phyloP scores from a whole-genome alignment of 805 yeast genomes.

The Pichia exigua region DNA sequence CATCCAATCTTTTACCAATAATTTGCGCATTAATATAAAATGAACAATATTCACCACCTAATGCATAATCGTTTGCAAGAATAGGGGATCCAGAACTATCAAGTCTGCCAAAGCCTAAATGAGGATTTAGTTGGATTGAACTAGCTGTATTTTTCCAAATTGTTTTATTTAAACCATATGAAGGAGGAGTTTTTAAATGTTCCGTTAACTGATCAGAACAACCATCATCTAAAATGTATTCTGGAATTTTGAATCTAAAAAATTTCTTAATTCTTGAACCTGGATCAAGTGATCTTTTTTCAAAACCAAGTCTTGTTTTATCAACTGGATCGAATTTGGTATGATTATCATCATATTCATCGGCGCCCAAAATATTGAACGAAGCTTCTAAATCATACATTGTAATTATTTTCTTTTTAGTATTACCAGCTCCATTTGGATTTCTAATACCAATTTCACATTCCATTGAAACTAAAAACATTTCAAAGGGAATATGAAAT shows the following conservation, averaged over 20 bases:
- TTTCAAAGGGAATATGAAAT: slow-evolving; percentile 44
- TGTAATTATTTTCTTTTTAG: background rate
- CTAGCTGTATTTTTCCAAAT: slow-evolving; percentile 5
- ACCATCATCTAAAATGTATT: slow-evolving; percentile 29
- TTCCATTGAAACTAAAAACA: slow-evolving; percentile 51
- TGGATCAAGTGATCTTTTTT: slow-evolving; percentile 35
- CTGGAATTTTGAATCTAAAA: slow-evolving; percentile 49
- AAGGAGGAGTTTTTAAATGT: slow-evolving; percentile 33
- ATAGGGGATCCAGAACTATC: slow-evolving; percentile 43
- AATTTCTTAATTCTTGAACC: slow-evolving; percentile 42
- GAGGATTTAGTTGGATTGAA: slow-evolving; percentile 24
- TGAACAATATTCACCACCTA: slow-evolving; percentile 34
- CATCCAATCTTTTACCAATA: slow-evolving; percentile 35
- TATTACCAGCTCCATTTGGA: background rate
- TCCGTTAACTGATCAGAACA: slow-evolving; percentile 17
- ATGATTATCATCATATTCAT: background rate
- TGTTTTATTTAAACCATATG: slow-evolving; percentile 27
- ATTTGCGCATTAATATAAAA: slow-evolving; percentile 47
- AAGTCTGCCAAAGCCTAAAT: slow-evolving; percentile 45
- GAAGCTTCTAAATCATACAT: slow-evolving; percentile 8
- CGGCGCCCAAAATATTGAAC: background rate
- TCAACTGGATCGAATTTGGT: slow-evolving; percentile 11
- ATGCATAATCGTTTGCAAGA: slow-evolving; percentile 37
- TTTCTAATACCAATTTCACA: slow-evolving; percentile 29
- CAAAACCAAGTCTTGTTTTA: slow-evolving; percentile 28